phyloP scores from a whole-genome alignment of 1,284 basidiomycete genomes.

The Pseudozyma sp. region DNA sequence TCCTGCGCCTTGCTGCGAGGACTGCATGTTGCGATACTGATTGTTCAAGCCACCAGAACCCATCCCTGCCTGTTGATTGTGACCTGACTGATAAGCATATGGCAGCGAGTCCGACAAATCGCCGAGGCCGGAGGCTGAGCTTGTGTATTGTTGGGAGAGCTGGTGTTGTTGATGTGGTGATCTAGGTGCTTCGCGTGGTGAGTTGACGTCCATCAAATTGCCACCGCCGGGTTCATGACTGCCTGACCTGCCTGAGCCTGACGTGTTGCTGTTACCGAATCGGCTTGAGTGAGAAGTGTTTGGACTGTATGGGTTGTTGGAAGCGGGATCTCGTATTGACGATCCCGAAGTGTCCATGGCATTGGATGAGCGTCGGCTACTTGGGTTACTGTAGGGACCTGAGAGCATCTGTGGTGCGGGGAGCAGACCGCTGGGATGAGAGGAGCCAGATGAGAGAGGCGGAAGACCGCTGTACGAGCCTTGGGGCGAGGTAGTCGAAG shows the following conservation, averaged over 20 bases:
- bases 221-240: slow-evolving; percentile 17
- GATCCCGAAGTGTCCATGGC: slow-evolving; percentile 51
- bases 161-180: slow-evolving; percentile 37
- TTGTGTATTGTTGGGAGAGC: slow-evolving; percentile 29
- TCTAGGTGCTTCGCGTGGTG: slow-evolving; percentile 18
- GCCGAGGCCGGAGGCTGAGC: slow-evolving; percentile 27
- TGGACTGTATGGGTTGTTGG: slow-evolving; percentile 39
- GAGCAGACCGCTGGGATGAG: slow-evolving; percentile 31
- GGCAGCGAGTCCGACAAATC: slow-evolving; percentile 43
- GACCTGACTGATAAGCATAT: slow-evolving; percentile 38
- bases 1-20: slow-evolving; percentile 1
- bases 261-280: slow-evolving; percentile 22
- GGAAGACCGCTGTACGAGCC: slow-evolving; percentile 38
- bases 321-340: slow-evolving; percentile 30
- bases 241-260: slow-evolving; percentile 7
- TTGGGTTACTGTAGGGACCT: slow-evolving; percentile 34
- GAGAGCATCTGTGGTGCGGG: slow-evolving; percentile 43
- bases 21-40: slow-evolving; percentile 24
- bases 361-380: slow-evolving; percentile 48
- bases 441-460: slow-evolving; percentile 23
- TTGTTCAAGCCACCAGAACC: neutral
- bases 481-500: slow-evolving; percentile 25
- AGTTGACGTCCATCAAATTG: slow-evolving; percentile 45
- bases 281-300: slow-evolving; percentile 33
- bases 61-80: slow-evolving; percentile 19